Evolutionary conservation across 371 early-diverging fungal genomes (phyloP), one percentile per base, ranked within the genome.

Genomic region (Mucor mucedo): DNA sequence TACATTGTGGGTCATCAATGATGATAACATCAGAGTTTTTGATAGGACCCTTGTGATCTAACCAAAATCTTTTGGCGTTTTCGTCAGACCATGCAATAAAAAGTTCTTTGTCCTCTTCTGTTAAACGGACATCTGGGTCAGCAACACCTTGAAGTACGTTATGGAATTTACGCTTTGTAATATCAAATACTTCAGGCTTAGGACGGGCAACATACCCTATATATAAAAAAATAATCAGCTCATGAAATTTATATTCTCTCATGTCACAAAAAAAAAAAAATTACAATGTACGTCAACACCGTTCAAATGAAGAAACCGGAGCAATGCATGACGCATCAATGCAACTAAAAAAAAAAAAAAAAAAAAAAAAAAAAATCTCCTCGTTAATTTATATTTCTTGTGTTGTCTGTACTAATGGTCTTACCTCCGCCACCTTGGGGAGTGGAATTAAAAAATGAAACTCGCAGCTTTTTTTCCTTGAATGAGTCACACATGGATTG

Each of bases 141-240:
- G 93, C 89, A n/a, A 93, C 93, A 55, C 93, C 92, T 82, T 95
- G 95, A 48, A 94, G 83, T 6, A 93, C 87, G 74, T 95, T 95
- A 73, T 95, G 95, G 73, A 93, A 89, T 68, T 93, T 93, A 73
- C 89, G 80, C 71, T 93, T 93, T 50, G 93, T 93, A 52, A 92
- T 90, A 60, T 90, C 88, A 77, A 92, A 93, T 8, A 94, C 87
- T 55, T 88, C 89, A 8, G 92, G 91, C 62, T 89, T 89, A 45
- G 93, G 93, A 55, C 89, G 84, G 61, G 87, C 84, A 42, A 91
- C 91, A 67, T 79, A 88, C 90, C 89, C 83, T 83, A 59, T 6
- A 21, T 1, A 47, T 45, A 30, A 33, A 52, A 30, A 7, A 50
- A 30, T 50, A 50, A 30, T 29, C 21, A 27, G 27, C 3, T 28